These are phyloP conservation scores for Colletotrichum acutatum DNA, from an alignment of 2,329 filamentous ascomycete genomes.

Conservation along the genomic window DNA sequence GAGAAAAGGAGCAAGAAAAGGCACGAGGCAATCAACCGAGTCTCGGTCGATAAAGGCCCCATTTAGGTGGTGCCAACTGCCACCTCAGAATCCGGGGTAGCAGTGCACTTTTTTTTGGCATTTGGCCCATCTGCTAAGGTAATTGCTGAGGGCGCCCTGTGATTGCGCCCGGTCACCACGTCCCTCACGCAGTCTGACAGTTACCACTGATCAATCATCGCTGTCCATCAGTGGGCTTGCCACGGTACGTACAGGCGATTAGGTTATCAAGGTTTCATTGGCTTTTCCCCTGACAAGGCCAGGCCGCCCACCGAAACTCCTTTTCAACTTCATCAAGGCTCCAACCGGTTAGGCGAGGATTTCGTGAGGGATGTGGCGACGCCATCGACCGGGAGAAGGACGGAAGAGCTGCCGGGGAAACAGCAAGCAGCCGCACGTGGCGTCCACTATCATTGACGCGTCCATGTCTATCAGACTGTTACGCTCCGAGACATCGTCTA, in stretches of 20 bases:
- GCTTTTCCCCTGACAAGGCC: background rate
- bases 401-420: background rate
- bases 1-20: constrained; percentile 26
- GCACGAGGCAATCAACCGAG: constrained; percentile 16
- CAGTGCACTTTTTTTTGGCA: constrained; percentile 11
- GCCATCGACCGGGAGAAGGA: background rate
- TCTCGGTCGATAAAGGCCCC: constrained; percentile 18
- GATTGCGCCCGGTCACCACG: background rate
- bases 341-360: background rate
- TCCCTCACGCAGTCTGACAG: no score
- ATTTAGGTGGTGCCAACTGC: constrained; percentile 19
- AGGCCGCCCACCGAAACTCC: background rate
- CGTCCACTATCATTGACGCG: background rate
- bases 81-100: constrained; percentile 32
- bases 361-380: background rate
- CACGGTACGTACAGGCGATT: constrained; percentile 1
- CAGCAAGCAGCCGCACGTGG: constrained; percentile 4
- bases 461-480: background rate
- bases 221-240: background rate
- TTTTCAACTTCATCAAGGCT: no score
- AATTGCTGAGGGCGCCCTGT: background rate
- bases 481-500: background rate
- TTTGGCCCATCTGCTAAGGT: background rate
- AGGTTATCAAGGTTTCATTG: constrained; percentile 27
- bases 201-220: no score